These are phyloP conservation scores for Trichoderma endophyticum DNA, from an alignment of 2,329 filamentous ascomycete genomes.

Conservation along the genomic window DNA sequence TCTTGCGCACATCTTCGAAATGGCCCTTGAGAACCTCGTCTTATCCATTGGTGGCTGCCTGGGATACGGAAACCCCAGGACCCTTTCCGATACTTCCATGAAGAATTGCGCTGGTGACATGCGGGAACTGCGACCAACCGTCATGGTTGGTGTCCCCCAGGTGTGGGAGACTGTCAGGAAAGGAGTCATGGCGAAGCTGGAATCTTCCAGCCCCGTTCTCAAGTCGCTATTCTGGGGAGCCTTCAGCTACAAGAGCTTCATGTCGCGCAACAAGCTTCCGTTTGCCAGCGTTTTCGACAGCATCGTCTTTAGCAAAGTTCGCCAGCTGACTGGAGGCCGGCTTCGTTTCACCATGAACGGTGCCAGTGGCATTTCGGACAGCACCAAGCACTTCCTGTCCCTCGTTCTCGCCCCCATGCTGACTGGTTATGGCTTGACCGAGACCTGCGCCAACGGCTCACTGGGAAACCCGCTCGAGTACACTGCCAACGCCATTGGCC, in stretches of 20 bases:
- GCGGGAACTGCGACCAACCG: constrained; percentile 81
- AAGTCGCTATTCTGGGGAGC: constrained; percentile 75
- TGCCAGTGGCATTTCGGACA: constrained; percentile 82
- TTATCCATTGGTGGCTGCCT: constrained; percentile 87
- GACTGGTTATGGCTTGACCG: constrained; percentile 87
- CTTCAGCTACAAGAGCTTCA: constrained; percentile 56
- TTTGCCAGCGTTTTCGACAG: constrained; percentile 70
- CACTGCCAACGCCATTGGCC: constrained; percentile 73
- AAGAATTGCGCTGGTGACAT: constrained; percentile 92
- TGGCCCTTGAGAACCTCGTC: constrained; percentile 89
- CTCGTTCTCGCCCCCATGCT: constrained; percentile 94
- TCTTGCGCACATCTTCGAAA: constrained; percentile 93
- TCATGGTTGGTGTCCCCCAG: constrained; percentile 91
- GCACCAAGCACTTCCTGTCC: constrained; percentile 87
- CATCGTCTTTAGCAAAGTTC: constrained; percentile 88
- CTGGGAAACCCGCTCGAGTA: constrained; percentile 81
- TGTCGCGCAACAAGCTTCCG: constrained; percentile 58
- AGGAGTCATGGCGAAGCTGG: constrained; percentile 79
- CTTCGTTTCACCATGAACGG: constrained; percentile 92
- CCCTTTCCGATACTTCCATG: constrained; percentile 80
- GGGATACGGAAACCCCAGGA: constrained; percentile 89
- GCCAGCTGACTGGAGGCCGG: constrained; percentile 81
- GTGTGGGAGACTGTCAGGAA: constrained; percentile 98
- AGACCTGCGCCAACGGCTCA: constrained; percentile 83
- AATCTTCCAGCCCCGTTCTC: constrained; percentile 64